Percentiles rank a stretch among this genome's conserved stretches.
phyloP scores from a whole-genome alignment of 805 yeast genomes.

The Kluyveromyces aestuarii region DNA sequence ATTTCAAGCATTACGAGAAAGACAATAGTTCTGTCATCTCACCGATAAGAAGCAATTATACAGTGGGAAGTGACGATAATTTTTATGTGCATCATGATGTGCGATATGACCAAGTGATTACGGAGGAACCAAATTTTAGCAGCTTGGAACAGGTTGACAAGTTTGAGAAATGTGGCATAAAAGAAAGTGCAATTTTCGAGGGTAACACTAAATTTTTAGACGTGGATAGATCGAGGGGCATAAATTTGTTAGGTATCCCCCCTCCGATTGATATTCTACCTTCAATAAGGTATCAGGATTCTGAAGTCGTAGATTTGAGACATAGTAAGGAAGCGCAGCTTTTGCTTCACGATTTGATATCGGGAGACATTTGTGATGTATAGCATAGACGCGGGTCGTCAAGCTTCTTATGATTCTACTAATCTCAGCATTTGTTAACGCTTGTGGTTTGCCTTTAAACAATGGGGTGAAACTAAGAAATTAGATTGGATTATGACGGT shows the following conservation, averaged over 20 bases:
- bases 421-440: too few species aligned
- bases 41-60: not conserved
- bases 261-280: constrained; percentile 2
- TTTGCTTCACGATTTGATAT: constrained; percentile 13
- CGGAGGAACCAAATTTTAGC: not conserved
- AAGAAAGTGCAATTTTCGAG: not conserved
- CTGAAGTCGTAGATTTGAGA: not conserved
- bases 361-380: constrained; percentile 16
- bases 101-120: not conserved
- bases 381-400: not conserved
- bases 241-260: constrained; percentile 3
- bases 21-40: not conserved
- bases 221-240: not conserved
- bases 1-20: constrained; percentile 3
- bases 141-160: not conserved
- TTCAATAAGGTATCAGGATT: not conserved
- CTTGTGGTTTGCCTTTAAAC: too few species aligned
- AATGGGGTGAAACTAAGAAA: not conserved
- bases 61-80: not conserved
- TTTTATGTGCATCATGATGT: not conserved
- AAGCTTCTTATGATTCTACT: not conserved
- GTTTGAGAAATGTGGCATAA: not conserved
- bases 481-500: not conserved
- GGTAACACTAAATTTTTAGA: not conserved
- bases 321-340: constrained; percentile 5